Conservation (phyloP, 306 rosid genomes). For the Rosa chinensis region DNA sequence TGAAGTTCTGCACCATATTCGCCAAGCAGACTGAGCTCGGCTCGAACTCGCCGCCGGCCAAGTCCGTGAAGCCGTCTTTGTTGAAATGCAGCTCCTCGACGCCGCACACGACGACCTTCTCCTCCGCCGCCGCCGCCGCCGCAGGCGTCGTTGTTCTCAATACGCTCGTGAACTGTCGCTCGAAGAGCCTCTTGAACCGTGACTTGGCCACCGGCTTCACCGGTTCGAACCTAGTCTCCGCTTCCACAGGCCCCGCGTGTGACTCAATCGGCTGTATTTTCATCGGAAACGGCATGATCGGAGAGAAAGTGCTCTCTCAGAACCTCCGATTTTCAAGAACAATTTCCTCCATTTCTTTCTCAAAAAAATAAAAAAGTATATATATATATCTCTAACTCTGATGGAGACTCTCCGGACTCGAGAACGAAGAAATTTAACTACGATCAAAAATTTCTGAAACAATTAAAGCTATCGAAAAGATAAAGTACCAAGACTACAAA, state of each 20-base stretch:
- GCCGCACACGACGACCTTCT: slow-evolving; percentile 22
- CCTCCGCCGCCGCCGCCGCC: slow-evolving; percentile 38
- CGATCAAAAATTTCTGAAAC: neutral
- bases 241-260: slow-evolving; percentile 32
- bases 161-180: slow-evolving; percentile 67
- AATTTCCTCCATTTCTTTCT: slow-evolving; percentile 27
- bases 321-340: slow-evolving; percentile 22
- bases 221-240: slow-evolving; percentile 39
- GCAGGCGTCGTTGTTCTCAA: slow-evolving; percentile 32
- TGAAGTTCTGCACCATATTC: slow-evolving; percentile 82
- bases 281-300: slow-evolving; percentile 58
- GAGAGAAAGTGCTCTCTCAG: slow-evolving; percentile 3
- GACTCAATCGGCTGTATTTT: slow-evolving; percentile 83
- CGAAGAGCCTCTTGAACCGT: slow-evolving; percentile 69
- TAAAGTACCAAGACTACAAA: neutral
- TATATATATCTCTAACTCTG: no score
- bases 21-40: slow-evolving; percentile 75
- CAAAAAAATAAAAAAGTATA: no score
- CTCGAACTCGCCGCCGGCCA: slow-evolving; percentile 47
- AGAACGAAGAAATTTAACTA: slow-evolving; percentile 25
- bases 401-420: slow-evolving; percentile 27
- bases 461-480: neutral
- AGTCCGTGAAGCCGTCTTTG: slow-evolving; percentile 36
- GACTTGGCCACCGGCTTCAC: slow-evolving; percentile 73
- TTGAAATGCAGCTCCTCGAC: slow-evolving; percentile 27